Conservation (phyloP, 805 yeast genomes). For the Isabelozyma pseudorhagii region DNA sequence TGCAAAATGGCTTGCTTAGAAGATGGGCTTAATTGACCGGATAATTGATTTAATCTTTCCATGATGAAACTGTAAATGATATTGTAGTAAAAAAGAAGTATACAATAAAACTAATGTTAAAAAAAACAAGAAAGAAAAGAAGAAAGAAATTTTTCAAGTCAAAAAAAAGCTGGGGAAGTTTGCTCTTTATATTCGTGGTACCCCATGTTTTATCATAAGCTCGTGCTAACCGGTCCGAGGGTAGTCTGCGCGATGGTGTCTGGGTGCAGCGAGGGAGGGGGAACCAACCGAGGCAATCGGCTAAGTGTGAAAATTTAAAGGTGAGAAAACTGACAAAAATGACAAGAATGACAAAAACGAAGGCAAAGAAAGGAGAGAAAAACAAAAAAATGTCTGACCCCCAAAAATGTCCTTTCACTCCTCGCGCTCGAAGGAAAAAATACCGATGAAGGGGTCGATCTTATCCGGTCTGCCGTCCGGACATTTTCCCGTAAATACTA, state of each 20-base stretch:
- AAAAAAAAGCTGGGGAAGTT: neutral
- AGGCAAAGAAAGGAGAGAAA: neutral
- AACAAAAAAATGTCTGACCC: neutral
- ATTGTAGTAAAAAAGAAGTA: neutral
- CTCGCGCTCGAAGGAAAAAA: slow-evolving; percentile 49
- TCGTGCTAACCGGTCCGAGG: neutral
- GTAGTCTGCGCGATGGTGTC: neutral
- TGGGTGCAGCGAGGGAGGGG: neutral
- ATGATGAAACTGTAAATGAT: slow-evolving; percentile 11
- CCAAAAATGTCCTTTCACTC: slow-evolving; percentile 12
- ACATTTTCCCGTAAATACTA: slow-evolving; percentile 49
- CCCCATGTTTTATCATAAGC: neutral
- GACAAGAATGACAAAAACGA: neutral
- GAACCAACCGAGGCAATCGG: neutral
- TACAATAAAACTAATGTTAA: neutral
- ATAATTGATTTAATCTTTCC: slow-evolving; percentile 47
- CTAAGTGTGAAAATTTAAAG: neutral
- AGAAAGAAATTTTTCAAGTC: neutral
- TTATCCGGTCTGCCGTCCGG: slow-evolving; percentile 53
- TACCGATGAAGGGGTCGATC: slow-evolving; percentile 54
- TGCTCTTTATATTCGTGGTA: neutral
- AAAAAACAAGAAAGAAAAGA: neutral
- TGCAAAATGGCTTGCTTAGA: slow-evolving; percentile 41
- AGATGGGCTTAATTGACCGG: slow-evolving; percentile 41
- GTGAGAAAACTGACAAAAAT: neutral